phyloP scores from a whole-genome alignment of 73 alveolate species.

The Paramecium bursaria region DNA sequence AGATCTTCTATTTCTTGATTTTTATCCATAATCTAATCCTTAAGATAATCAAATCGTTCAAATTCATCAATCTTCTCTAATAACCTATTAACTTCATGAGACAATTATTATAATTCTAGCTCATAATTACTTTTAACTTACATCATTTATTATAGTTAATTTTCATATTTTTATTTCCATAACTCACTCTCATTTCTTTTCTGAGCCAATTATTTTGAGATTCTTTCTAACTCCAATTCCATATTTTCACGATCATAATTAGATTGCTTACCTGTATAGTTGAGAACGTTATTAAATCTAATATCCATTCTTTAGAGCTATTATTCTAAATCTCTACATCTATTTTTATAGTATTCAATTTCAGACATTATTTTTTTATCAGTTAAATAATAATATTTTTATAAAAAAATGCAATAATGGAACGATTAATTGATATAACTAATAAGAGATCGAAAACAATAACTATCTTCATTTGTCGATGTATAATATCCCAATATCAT shows the following conservation, averaged over 20 bases:
- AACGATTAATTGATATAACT: not conserved
- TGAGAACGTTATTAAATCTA: slow-evolving; percentile 23
- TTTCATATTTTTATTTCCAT: slow-evolving; percentile 60
- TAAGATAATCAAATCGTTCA: slow-evolving; percentile 15
- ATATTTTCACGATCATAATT: not conserved
- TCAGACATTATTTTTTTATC: not conserved
- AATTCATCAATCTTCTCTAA: slow-evolving; percentile 33
- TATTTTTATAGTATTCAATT: slow-evolving; percentile 9
- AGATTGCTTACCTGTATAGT: not conserved
- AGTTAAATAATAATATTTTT: not conserved
- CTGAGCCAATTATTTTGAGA: not conserved
- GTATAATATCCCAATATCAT: not conserved
- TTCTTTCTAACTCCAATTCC: slow-evolving; percentile 26
- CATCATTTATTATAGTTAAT: slow-evolving; percentile 4
- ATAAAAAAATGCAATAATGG: not conserved
- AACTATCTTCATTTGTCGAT: not conserved
- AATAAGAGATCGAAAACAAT: not conserved
- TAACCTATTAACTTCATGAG: slow-evolving; percentile 38
- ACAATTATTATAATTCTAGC: slow-evolving; percentile 33
- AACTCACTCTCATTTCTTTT: slow-evolving; percentile 45
- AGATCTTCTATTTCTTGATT: slow-evolving; percentile 42
- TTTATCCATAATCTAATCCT: not conserved
- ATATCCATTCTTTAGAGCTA: slow-evolving; percentile 49
- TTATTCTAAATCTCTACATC: slow-evolving; percentile 46
- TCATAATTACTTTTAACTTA: slow-evolving; percentile 50